Conservation (phyloP, 1,284 basidiomycete species). For the Termitomyces sp. region DNA sequence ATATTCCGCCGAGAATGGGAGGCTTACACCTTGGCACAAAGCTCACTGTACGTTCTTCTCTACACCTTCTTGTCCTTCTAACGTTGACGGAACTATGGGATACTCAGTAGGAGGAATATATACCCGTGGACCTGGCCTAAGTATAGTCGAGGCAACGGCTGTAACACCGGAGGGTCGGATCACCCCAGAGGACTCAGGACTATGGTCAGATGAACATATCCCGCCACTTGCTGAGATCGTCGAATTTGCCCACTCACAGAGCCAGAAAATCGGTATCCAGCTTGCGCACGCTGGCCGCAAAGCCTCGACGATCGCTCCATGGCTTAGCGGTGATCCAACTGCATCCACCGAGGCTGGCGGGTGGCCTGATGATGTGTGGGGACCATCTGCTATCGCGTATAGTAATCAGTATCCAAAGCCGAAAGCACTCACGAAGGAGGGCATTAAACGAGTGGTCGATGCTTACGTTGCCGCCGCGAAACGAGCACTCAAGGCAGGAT, state of each 20-base stretch:
- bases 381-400: constrained; percentile 56
- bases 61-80: background rate
- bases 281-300: constrained; percentile 80
- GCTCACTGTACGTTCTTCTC: constrained; percentile 30
- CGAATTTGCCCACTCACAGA: constrained; percentile 71
- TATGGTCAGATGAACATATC: constrained; percentile 78
- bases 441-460: constrained; percentile 54
- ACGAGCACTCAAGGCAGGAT: constrained; percentile 47
- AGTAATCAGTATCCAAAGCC: constrained; percentile 45
- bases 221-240: constrained; percentile 64
- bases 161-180: constrained; percentile 58
- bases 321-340: constrained; percentile 36
- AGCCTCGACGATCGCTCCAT: constrained; percentile 55
- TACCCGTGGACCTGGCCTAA: constrained; percentile 44
- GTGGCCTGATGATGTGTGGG: constrained; percentile 64
- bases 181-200: constrained; percentile 47
- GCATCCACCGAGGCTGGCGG: constrained; percentile 53
- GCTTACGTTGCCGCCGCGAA: constrained; percentile 58
- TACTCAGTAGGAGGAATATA: constrained; percentile 41
- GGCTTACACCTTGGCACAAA: constrained; percentile 35
- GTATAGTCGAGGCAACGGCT: constrained; percentile 57
- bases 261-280: constrained; percentile 72
- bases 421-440: constrained; percentile 40
- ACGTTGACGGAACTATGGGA: background rate
- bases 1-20: constrained; percentile 58